Percentiles rank a stretch among this genome's conserved stretches.
Conservation (phyloP, 768 basidiomycete species). For the Suillus alpinus region DNA sequence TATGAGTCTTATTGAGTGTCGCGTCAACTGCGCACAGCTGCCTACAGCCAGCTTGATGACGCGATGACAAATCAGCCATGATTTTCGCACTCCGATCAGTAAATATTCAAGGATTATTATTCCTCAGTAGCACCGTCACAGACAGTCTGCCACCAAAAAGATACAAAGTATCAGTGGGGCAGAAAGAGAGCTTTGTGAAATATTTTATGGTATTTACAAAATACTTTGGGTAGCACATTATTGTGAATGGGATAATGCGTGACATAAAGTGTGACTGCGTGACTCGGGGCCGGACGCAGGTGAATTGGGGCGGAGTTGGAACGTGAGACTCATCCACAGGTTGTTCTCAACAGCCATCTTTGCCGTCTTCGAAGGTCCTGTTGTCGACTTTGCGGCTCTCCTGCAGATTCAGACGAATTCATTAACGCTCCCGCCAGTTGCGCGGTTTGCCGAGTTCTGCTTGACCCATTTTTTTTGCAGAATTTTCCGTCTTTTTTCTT, state of each 20-base stretch:
- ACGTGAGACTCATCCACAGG: constrained; percentile 30
- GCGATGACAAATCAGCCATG: constrained; percentile 11
- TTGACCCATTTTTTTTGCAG: constrained; percentile 11
- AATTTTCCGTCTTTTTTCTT: constrained; percentile 13
- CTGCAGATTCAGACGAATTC: not conserved
- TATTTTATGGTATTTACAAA: not conserved
- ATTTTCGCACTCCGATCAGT: constrained; percentile 23
- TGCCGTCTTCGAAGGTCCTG: constrained; percentile 12
- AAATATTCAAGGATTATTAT: not conserved
- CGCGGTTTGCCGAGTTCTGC: constrained; percentile 5
- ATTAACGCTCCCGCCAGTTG: constrained; percentile 1
- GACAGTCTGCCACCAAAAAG: not conserved
- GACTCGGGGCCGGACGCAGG: constrained; percentile 16
- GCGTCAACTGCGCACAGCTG: constrained; percentile 11
- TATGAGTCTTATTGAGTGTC: not conserved
- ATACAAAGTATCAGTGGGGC: not conserved
- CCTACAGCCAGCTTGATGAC: constrained; percentile 6
- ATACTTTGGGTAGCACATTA: not conserved
- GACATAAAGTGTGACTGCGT: constrained; percentile 15
- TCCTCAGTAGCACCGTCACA: not conserved
- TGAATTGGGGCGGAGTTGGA: constrained; percentile 34
- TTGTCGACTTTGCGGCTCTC: constrained; percentile 2
- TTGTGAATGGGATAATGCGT: constrained; percentile 4
- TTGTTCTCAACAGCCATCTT: constrained; percentile 35
- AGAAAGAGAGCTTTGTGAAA: not conserved